These are phyloP conservation scores for Pistacia vera DNA, from an alignment of 345 rosid genomes.

Conservation along the genomic window DNA sequence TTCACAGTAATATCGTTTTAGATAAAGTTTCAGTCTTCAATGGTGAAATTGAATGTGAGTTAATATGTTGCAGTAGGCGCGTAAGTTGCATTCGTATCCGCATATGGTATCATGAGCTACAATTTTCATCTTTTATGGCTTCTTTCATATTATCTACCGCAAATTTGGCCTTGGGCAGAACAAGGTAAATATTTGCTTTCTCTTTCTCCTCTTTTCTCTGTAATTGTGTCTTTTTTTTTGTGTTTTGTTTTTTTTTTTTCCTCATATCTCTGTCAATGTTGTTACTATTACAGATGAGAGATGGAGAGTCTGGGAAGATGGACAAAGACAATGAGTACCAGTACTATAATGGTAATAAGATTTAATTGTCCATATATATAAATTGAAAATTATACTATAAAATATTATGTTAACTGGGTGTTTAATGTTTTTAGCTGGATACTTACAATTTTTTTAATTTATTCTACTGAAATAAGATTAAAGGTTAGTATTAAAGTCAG, in stretches of 20 bases:
- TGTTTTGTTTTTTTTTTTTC: background rate
- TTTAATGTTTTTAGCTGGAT: too few relatives aligned
- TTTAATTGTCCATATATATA: too few relatives aligned
- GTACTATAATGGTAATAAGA: constrained; percentile 58
- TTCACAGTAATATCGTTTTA: background rate
- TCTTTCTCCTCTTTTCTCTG: background rate
- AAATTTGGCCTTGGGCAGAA: constrained; percentile 63
- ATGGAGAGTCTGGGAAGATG: constrained; percentile 90
- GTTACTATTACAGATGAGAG: constrained; percentile 65
- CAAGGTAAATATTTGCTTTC: constrained; percentile 43
- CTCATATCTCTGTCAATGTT: background rate
- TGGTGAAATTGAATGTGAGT: too few relatives aligned
- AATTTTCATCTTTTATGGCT: constrained; percentile 81
- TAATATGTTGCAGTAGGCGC: constrained; percentile 49
- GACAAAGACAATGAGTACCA: constrained; percentile 83
- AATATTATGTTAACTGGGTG: too few relatives aligned
- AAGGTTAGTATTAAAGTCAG: too few relatives aligned
- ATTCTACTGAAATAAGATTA: too few relatives aligned
- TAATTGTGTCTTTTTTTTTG: background rate
- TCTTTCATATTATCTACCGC: constrained; percentile 66
- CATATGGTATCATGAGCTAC: constrained; percentile 82
- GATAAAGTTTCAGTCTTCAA: too few relatives aligned
- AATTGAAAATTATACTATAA: too few relatives aligned
- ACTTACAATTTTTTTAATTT: too few relatives aligned
- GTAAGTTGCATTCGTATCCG: constrained; percentile 66